Evolutionary conservation across 352 stramenopile species (phyloP).

Genomic region (Plasmopara halstedii): DNA sequence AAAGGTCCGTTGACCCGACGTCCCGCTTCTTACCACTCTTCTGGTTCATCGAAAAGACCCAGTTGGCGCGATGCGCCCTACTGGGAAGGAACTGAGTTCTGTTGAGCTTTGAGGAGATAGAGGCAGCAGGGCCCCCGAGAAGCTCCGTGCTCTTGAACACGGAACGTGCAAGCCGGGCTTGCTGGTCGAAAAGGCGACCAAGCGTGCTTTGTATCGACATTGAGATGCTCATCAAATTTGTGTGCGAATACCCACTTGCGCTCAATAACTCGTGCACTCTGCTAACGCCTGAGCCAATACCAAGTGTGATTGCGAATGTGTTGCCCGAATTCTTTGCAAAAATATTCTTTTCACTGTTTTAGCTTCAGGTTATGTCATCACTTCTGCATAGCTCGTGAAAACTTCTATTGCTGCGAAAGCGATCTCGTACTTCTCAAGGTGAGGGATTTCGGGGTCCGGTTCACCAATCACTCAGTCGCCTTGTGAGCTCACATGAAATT

Average conservation of each 20-base stretch:
- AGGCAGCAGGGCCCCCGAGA: too few relatives aligned
- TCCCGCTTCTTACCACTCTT: too few relatives aligned
- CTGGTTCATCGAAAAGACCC: too few relatives aligned
- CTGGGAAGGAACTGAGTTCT: too few relatives aligned
- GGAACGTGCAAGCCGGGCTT: too few relatives aligned
- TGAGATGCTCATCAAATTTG: constrained; percentile 13
- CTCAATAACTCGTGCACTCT: constrained; percentile 1
- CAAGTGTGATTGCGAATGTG: constrained; percentile 21
- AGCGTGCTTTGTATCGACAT: constrained; percentile 21
- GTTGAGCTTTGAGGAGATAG: too few relatives aligned
- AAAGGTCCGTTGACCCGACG: too few relatives aligned
- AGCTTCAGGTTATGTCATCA: neutral
- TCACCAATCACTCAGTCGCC: neutral
- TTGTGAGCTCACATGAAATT: neutral
- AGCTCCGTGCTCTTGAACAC: too few relatives aligned
- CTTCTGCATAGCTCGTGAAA: neutral
- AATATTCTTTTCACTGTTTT: neutral
- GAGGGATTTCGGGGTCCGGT: neutral
- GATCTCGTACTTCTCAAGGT: neutral
- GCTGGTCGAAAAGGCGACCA: constrained; percentile 14
- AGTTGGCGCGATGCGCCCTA: too few relatives aligned
- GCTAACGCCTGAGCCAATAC: neutral
- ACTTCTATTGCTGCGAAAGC: neutral
- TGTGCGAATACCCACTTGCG: constrained; percentile 13
- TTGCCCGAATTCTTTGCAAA: neutral